Evolutionary conservation across 2,329 filamentous ascomycete genomes (phyloP), one percentile per base, ranked within the genome.

Genomic region (Monosporascus sp.): DNA sequence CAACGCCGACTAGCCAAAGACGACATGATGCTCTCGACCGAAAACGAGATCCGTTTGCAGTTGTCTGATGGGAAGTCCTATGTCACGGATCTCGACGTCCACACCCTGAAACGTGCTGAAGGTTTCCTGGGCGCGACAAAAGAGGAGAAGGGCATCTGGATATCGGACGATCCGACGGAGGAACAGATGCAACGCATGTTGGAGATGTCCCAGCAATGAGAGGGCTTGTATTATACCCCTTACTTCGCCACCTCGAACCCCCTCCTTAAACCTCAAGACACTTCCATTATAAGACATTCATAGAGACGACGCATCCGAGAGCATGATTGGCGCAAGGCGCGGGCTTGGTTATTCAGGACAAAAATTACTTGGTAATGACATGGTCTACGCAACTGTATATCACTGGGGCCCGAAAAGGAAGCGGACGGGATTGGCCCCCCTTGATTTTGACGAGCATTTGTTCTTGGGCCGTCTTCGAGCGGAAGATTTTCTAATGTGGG

Each of bases 11-110:
- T 99, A 49, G 94, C 89, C 82, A 97, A 97, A 77, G 94, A 99
- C 68, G 94, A 99, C 73, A 94, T 97, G 90, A 96, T 97, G 91
- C 85, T 99, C 49, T 90, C 92, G 62, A 91, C 89, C 17, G 91
- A 96, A 63, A 92, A 94, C 65, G 94, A 99, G 73, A 90, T 97
- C 38, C 90, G 93, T 66, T 79, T 96, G 70, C 85, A 85, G 70
- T 79, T 97, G 18, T 82, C 82, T 24, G 87, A 90, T 66, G 83
- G 83, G 65, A 85, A 88, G 65, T 80, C 83, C 1, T 97, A 96
- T 68, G 86, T 97, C 39, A 97, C 93, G 7, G 94, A 97, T 67
- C 79, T 99, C 45, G 94, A 97, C 66, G 83, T 97, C 49, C 87
- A 94, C 75, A 97, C 92, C 2, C 71, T 97, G 67, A 87, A 88